Evolutionary conservation across 495 filamentous ascomycete species (phyloP).

Genomic region (Xylaria acuta): DNA sequence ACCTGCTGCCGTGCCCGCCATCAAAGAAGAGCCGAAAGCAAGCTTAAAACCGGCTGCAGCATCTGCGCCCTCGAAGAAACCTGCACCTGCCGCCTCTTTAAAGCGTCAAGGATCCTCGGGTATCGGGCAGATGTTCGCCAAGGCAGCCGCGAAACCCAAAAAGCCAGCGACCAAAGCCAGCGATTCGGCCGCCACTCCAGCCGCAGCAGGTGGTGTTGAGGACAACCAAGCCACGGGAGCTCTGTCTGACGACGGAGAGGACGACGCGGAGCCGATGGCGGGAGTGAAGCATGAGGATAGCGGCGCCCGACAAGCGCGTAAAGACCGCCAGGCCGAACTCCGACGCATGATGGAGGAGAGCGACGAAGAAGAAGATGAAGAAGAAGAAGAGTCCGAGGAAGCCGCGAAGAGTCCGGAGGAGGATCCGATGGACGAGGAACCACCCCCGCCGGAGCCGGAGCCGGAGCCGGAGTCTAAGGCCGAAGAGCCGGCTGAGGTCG

Average conservation of each 20-base stretch:
- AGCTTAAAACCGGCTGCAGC: conserved; percentile 37
- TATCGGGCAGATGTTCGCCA: conserved; percentile 86
- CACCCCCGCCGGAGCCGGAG: conserved; percentile 43
- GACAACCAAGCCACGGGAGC: conserved; percentile 54
- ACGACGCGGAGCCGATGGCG: conserved; percentile 62
- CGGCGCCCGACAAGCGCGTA: conserved; percentile 62
- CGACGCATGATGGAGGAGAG: conserved; percentile 89
- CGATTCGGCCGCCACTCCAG: conserved; percentile 43
- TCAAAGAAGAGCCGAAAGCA: conserved; percentile 46
- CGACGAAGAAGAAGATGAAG: conserved; percentile 60
- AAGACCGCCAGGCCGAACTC: conserved; percentile 74
- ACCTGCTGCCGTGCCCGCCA: conserved; percentile 26
- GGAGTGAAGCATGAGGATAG: conserved; percentile 44
- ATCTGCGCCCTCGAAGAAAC: conserved; percentile 48
- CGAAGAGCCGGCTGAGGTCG: conserved; percentile 60
- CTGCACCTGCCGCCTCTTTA: conserved; percentile 46
- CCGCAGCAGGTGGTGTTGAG: conserved; percentile 41
- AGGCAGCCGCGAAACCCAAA: conserved; percentile 71
- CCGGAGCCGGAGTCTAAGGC: conserved; percentile 46
- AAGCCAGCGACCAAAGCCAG: conserved; percentile 50
- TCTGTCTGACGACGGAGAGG: conserved; percentile 75
- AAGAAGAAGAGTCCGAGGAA: conserved; percentile 46
- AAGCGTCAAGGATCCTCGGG: conserved; percentile 64
- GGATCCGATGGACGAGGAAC: conserved; percentile 43
- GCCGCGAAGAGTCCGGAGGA: conserved; percentile 26